Conservation (phyloP, 75 land plant species). For the Adiantum capillusveneris region DNA sequence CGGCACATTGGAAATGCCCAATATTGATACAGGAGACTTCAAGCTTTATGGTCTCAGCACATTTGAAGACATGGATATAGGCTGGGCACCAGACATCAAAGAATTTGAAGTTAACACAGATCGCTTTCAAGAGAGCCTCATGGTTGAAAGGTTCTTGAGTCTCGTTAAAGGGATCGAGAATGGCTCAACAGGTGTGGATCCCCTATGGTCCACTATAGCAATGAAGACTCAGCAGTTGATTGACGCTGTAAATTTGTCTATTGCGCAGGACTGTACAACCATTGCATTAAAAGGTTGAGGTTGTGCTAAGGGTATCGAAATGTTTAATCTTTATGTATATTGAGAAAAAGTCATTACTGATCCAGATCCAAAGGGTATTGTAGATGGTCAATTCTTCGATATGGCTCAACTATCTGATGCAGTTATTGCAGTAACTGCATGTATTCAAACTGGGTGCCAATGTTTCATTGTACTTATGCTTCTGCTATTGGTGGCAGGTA, state of each 20-base stretch:
- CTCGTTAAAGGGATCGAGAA: constrained; percentile 15
- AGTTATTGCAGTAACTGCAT: too few relatives aligned
- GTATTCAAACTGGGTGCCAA: too few relatives aligned
- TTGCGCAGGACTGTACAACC: constrained; percentile 9
- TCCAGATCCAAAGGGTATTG: too few relatives aligned
- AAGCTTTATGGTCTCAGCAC: background rate
- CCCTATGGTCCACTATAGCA: constrained; percentile 13
- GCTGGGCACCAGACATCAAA: constrained; percentile 4
- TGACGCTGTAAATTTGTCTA: constrained; percentile 24
- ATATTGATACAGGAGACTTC: constrained; percentile 14
- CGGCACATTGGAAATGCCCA: constrained; percentile 13
- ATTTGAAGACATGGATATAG: background rate
- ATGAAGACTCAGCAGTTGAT: constrained; percentile 25
- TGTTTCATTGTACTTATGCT: too few relatives aligned
- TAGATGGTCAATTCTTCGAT: too few relatives aligned
- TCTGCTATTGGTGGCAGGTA: too few relatives aligned
- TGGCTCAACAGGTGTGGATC: constrained; percentile 10
- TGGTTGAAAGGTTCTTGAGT: constrained; percentile 24
- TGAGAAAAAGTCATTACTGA: too few relatives aligned
- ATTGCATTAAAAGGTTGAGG: too few relatives aligned
- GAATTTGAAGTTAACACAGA: constrained; percentile 10
- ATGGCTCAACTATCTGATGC: too few relatives aligned
- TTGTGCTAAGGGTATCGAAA: too few relatives aligned
- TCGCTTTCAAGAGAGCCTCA: constrained; percentile 26
- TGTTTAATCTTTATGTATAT: too few relatives aligned